Base-by-base conservation (phyloP, 2,329 filamentous ascomycete genomes). In the Aspergillus viridinutans region DNA sequence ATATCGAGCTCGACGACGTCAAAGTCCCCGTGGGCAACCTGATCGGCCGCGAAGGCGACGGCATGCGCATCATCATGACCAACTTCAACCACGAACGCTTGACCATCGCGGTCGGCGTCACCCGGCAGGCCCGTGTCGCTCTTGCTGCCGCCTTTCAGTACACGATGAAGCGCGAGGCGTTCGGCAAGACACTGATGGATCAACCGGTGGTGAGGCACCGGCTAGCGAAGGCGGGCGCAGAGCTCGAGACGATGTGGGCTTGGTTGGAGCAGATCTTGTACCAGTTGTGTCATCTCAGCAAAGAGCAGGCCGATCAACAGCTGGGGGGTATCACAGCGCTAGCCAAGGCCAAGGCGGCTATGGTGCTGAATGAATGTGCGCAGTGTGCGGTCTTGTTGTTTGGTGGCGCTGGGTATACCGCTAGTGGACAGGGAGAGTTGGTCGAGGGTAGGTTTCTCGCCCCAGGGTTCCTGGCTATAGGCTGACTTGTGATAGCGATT, bases 21-120 rank as follows among this genome's bases (percentile, higher is more conserved):
- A 81, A 84, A 56, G 88, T 92, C 1, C 88, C 88, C 0, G 81
- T 85, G 0, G 82, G 83, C 66, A 90, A 91, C 67, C 73, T 91
- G 7, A 84, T 92, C 56, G 89, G 88, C 3, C 64, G 78, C 21
- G 88, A 91, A 70, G 88, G 87, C 10, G 76, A 82, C 65, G 89
- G 89, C 4, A 90, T 92, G 87, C 81, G 78, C 57, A 89, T 89
- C 67, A 83, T 89, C 66, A 90, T 89, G 86, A 87, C 84, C 54
- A 90, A 91, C 74, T 91, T 91, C 81, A 91, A 91, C 75, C 88
- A 91, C 70, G 89, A 92, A 71, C 83, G 88, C 0, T 77, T 91
- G 10, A 80, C 80, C 17, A 89, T 91, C 60, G 79, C 85, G 0
- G 83, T 90, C 14, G 81, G 83, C 0, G 81, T 83, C 1, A 88